phyloP scores from a whole-genome alignment of 768 basidiomycete genomes.

The Boletus sp. region DNA sequence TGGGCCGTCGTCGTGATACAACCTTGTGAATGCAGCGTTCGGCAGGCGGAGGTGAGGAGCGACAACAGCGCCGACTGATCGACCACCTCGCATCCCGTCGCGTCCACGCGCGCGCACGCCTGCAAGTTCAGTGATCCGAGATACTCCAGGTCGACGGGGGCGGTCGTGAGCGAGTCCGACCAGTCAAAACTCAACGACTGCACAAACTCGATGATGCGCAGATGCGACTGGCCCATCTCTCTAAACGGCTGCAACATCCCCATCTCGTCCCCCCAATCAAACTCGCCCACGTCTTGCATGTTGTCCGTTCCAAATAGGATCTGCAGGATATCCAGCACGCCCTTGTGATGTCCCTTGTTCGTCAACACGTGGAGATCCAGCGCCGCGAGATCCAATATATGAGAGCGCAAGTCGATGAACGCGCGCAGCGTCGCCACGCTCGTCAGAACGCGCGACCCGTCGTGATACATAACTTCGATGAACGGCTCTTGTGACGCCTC shows the following conservation, averaged over 20 bases:
- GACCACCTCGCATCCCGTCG: constrained; percentile 78
- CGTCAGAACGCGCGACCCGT: constrained; percentile 67
- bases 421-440: constrained; percentile 67
- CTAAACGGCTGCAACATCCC: constrained; percentile 52
- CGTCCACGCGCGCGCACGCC: constrained; percentile 65
- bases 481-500: constrained; percentile 45
- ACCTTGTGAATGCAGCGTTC: constrained; percentile 65
- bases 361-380: constrained; percentile 88
- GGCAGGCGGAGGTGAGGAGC: constrained; percentile 61
- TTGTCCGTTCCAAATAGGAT: constrained; percentile 74
- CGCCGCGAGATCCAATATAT: constrained; percentile 81
- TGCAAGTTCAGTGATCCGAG: constrained; percentile 65
- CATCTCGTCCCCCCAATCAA: constrained; percentile 39
- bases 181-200: constrained; percentile 87
- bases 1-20: constrained; percentile 60
- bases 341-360: constrained; percentile 71
- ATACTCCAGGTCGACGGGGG: constrained; percentile 60
- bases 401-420: constrained; percentile 80
- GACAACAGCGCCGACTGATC: constrained; percentile 71
- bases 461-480: constrained; percentile 62
- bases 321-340: constrained; percentile 71
- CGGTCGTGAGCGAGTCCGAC: constrained; percentile 68
- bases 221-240: constrained; percentile 77
- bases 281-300: constrained; percentile 38
- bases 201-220: constrained; percentile 85